These are phyloP conservation scores for Rhodamnia argentea DNA, from an alignment of 345 rosid genomes.

Conservation along the genomic window DNA sequence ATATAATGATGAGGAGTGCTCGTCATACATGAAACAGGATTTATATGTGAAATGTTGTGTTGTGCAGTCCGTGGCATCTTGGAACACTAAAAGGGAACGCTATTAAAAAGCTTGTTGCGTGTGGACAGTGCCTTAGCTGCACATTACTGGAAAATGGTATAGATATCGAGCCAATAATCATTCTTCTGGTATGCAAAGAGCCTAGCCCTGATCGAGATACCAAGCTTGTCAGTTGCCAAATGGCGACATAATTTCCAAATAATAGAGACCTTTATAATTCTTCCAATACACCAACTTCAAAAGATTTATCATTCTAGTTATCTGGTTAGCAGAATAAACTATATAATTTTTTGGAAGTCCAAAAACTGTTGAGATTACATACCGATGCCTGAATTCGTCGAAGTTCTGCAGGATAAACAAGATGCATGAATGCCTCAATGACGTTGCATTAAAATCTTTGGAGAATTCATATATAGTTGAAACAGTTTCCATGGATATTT, in stretches of 20 bases:
- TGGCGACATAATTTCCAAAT: not conserved
- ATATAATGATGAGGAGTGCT: not conserved
- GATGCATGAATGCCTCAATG: constrained; percentile 56
- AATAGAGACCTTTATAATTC: not conserved
- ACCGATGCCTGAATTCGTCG: constrained; percentile 27
- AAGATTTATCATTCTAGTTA: not conserved
- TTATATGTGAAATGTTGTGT: not conserved
- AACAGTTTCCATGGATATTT: constrained; percentile 48
- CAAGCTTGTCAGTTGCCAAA: not conserved
- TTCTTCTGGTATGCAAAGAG: constrained; percentile 9
- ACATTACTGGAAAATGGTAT: not conserved
- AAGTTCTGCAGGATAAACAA: constrained; percentile 47
- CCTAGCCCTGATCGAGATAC: not conserved
- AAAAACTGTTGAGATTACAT: not conserved
- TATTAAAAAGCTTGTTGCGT: not conserved
- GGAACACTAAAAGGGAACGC: not conserved
- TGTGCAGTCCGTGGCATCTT: not conserved
- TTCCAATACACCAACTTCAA: not conserved
- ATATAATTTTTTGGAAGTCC: not conserved
- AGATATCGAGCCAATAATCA: constrained; percentile 72
- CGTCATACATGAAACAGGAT: not conserved
- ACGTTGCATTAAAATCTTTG: constrained; percentile 44
- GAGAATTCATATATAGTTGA: constrained; percentile 55
- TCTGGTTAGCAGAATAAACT: not conserved
- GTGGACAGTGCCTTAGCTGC: constrained; percentile 26